Percentiles rank a stretch among this genome's conserved stretches.
These are phyloP conservation scores for Aquilaria sinensis DNA, from an alignment of 345 rosid species.

Conservation along the genomic window DNA sequence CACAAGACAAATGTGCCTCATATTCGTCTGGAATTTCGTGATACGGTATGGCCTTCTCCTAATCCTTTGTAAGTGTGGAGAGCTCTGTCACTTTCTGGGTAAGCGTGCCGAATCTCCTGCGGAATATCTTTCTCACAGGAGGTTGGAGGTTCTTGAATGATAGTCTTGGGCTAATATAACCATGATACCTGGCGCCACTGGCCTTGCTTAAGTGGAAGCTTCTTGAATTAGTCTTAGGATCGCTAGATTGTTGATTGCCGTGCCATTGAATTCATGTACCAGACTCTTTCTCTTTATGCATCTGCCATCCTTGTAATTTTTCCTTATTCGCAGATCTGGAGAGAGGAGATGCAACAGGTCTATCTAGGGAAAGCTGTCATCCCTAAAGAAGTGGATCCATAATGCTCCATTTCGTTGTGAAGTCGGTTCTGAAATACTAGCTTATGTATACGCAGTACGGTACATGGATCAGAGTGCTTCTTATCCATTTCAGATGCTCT, in stretches of 20 bases:
- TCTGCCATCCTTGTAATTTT: background rate
- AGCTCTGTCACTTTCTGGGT: background rate
- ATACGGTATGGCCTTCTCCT: conserved; percentile 41
- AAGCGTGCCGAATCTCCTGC: no score
- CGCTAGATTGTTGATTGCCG: no score
- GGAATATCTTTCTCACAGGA: no score
- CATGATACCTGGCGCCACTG: no score
- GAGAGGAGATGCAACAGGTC: conserved; percentile 86
- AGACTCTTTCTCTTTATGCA: background rate
- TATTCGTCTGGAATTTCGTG: conserved; percentile 90
- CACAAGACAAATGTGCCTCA: conserved; percentile 94
- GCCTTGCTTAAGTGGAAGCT: background rate
- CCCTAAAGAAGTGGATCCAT: conserved; percentile 57
- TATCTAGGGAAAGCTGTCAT: conserved; percentile 55
- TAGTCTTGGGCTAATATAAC: no score
- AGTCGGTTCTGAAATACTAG: no score
- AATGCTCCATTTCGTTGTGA: conserved; percentile 1
- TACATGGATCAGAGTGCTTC: no score
- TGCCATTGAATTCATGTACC: no score
- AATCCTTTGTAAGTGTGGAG: background rate
- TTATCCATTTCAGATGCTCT: no score
- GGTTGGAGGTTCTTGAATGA: no score
- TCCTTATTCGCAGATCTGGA: conserved; percentile 64
- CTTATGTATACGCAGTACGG: no score
- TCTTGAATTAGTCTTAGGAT: background rate